Percentiles rank a stretch among this genome's conserved stretches.
phyloP scores from a whole-genome alignment of 2,329 filamentous ascomycete species.

The Stachybotrys echinatus region DNA sequence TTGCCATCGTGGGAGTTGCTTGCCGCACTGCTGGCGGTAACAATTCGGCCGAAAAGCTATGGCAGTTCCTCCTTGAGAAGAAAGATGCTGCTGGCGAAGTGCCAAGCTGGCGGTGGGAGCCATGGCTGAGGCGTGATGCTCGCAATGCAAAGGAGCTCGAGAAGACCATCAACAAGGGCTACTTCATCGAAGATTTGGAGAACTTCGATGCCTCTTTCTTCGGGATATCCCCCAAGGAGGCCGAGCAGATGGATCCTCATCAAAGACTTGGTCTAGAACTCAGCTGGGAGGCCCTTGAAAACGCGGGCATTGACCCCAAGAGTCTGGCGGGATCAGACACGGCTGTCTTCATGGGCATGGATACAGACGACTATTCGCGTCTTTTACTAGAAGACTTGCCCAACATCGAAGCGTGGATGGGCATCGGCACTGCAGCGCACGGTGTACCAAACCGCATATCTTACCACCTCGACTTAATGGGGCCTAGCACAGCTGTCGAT shows the following conservation, averaged over 20 bases:
- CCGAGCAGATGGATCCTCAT: constrained; percentile 6
- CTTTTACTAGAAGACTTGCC: constrained; percentile 5
- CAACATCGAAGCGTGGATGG: constrained; percentile 6
- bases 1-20: constrained; percentile 4
- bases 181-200: constrained; percentile 5
- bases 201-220: constrained; percentile 7
- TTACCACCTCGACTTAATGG: constrained; percentile 1
- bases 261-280: constrained; percentile 3
- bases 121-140: constrained; percentile 1
- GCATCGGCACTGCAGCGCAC: constrained; percentile 2
- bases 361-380: constrained; percentile 4
- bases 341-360: constrained; percentile 3
- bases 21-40: constrained; percentile 3
- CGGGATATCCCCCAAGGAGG: constrained; percentile 5
- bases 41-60: constrained; percentile 3
- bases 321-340: constrained; percentile 2
- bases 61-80: constrained; percentile 1
- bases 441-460: constrained; percentile 2
- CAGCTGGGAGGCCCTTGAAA: constrained; percentile 4
- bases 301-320: constrained; percentile 2
- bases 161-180: constrained; percentile 1
- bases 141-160: constrained; percentile 1
- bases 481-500: not conserved
- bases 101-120: not conserved
- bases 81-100: constrained; percentile 1